A percentile compares a stretch with the other conserved stretches of the same genome.
phyloP scores from a whole-genome alignment of 257 asterid species.

The Nicotiana paniculata region DNA sequence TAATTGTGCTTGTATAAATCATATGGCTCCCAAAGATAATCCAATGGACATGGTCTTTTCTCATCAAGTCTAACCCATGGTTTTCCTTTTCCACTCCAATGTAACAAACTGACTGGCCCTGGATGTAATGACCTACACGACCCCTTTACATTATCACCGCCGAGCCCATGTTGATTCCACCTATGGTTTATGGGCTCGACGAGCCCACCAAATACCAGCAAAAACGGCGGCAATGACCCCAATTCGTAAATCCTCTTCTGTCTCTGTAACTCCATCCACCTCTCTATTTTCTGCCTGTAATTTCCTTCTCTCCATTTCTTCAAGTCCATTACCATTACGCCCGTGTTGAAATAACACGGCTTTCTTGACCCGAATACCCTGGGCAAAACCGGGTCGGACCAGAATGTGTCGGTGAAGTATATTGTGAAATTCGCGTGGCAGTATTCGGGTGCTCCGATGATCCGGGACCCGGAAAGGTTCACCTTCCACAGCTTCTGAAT shows the following conservation, averaged over 20 bases:
- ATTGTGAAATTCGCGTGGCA: conserved; percentile 68
- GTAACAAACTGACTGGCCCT: conserved; percentile 75
- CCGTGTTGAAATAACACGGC: conserved; percentile 79
- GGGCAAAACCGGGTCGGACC: conserved; percentile 52
- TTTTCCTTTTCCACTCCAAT: conserved; percentile 83
- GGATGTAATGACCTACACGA: conserved; percentile 67
- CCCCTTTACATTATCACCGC: conserved; percentile 76
- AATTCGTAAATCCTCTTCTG: conserved; percentile 55
- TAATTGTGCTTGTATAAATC: conserved; percentile 46
- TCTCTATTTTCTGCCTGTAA: conserved; percentile 42
- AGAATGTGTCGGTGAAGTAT: conserved; percentile 54
- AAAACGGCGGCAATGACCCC: conserved; percentile 68
- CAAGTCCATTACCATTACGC: conserved; percentile 74
- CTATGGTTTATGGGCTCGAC: conserved; percentile 63
- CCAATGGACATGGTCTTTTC: conserved; percentile 64
- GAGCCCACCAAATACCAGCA: conserved; percentile 60
- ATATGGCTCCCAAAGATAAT: conserved; percentile 65
- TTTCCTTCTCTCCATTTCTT: conserved; percentile 63
- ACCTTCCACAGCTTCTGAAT: conserved; percentile 47
- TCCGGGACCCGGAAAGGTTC: conserved; percentile 16
- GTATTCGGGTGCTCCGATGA: conserved; percentile 69
- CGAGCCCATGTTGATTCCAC: conserved; percentile 86
- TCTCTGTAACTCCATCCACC: conserved; percentile 73
- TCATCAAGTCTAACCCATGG: conserved; percentile 77
- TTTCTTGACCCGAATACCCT: conserved; percentile 36